These are phyloP conservation scores for Phytopythium helicoides DNA, from an alignment of 352 stramenopile species.

Conservation along the genomic window DNA sequence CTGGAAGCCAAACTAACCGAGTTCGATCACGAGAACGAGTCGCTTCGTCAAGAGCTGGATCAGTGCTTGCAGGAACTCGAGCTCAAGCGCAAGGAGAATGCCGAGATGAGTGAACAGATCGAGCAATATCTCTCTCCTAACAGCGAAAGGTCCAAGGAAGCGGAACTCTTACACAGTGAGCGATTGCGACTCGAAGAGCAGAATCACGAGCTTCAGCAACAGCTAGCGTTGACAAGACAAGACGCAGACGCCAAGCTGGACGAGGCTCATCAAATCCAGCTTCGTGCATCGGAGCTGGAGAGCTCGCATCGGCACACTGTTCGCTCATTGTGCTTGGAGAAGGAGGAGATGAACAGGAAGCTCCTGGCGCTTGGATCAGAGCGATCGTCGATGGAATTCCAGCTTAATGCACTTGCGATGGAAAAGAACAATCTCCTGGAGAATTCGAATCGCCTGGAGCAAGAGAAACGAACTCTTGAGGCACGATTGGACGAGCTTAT, in stretches of 20 bases:
- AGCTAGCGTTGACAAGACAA: constrained; percentile 38
- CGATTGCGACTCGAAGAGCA: constrained; percentile 60
- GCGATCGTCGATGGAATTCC: constrained; percentile 47
- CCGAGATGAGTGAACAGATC: constrained; percentile 48
- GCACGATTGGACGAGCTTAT: constrained; percentile 47
- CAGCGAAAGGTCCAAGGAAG: constrained; percentile 50
- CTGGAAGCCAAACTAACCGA: constrained; percentile 35
- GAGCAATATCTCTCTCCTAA: constrained; percentile 50
- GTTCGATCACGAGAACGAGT: constrained; percentile 35
- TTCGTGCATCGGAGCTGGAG: constrained; percentile 43
- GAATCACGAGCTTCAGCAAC: constrained; percentile 40
- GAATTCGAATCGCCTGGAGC: constrained; percentile 41
- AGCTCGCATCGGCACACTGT: constrained; percentile 46
- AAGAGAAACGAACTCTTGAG: constrained; percentile 49
- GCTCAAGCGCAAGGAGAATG: constrained; percentile 43
- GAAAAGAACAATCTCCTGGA: constrained; percentile 30
- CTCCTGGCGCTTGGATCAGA: constrained; percentile 42
- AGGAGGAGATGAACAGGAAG: constrained; percentile 56
- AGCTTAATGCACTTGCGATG: constrained; percentile 31
- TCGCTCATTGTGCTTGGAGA: constrained; percentile 51
- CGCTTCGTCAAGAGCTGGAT: constrained; percentile 52
- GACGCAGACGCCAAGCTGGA: constrained; percentile 45
- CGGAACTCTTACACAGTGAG: constrained; percentile 52
- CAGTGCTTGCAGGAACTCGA: constrained; percentile 51
- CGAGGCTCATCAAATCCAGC: constrained; percentile 40